These are phyloP conservation scores for Trichoderma sp. DNA, from an alignment of 2,329 filamentous ascomycete species.

Conservation along the genomic window DNA sequence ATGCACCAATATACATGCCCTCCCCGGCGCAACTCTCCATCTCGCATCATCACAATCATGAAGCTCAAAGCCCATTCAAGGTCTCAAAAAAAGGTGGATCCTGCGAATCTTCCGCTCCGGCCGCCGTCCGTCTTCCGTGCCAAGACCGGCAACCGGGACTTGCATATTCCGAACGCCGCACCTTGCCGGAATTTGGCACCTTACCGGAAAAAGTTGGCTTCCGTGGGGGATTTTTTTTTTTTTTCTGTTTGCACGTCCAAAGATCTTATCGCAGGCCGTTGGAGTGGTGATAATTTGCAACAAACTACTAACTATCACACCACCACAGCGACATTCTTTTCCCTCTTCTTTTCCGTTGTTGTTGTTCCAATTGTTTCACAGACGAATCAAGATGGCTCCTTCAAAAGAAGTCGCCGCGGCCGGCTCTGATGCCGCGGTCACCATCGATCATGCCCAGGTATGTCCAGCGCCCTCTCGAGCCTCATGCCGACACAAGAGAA, in stretches of 20 bases:
- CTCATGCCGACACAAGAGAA: no score
- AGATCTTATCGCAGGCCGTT: no score
- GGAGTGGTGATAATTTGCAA: slow-evolving; percentile 15
- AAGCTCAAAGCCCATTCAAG: neutral
- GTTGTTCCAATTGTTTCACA: neutral
- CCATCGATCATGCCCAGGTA: slow-evolving; percentile 49
- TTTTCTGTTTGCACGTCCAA: slow-evolving; percentile 15
- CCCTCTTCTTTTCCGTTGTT: neutral
- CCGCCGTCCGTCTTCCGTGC: slow-evolving; percentile 31
- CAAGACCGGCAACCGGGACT: slow-evolving; percentile 34
- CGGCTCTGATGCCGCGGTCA: slow-evolving; percentile 39
- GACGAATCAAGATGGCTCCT: slow-evolving; percentile 42
- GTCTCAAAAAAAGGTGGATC: slow-evolving; percentile 28
- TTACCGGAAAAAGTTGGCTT: slow-evolving; percentile 34
- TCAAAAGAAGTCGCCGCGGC: slow-evolving; percentile 45
- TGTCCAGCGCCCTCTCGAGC: slow-evolving; percentile 22
- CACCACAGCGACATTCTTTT: neutral
- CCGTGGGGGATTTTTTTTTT: slow-evolving; percentile 34
- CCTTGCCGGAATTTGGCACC: neutral
- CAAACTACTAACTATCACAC: no score
- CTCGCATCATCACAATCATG: neutral
- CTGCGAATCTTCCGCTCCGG: slow-evolving; percentile 28
- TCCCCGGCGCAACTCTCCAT: no score
- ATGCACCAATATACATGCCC: no score
- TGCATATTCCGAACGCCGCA: slow-evolving; percentile 43